A percentile compares a stretch with the other conserved stretches of the same genome.
Conservation (phyloP, 2,329 filamentous ascomycete species). For the Hymenoscyphus fructigenus region DNA sequence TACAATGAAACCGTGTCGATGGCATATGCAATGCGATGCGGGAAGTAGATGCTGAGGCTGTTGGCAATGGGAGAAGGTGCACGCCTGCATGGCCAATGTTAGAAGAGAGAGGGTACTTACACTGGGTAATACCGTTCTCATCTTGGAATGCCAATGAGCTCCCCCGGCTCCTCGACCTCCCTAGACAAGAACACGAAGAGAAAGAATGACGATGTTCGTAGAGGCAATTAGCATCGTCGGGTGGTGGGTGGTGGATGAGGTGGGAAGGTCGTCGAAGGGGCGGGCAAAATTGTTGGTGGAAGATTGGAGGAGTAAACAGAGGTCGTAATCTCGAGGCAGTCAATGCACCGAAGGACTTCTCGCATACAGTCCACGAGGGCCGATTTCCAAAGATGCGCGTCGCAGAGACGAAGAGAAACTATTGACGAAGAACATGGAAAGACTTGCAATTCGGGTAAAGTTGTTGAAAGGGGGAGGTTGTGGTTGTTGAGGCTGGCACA, state of each 20-base stretch:
- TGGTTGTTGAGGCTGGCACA: too few relatives aligned
- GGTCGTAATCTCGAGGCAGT: constrained; percentile 3
- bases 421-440: too few relatives aligned
- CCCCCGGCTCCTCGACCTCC: neutral
- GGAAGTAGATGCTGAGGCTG: neutral
- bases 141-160: neutral
- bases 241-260: neutral
- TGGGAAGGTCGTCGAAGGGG: neutral
- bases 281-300: neutral
- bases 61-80: neutral
- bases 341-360: neutral
- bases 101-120: neutral
- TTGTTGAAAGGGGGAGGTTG: too few relatives aligned
- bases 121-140: neutral
- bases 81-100: neutral
- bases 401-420: too few relatives aligned
- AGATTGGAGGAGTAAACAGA: neutral
- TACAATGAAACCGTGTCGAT: neutral
- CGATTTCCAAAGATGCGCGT: neutral
- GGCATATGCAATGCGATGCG: neutral
- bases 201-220: neutral
- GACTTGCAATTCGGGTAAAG: too few relatives aligned
- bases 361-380: neutral
- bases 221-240: neutral
- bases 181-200: neutral